A percentile compares a stretch with the other conserved stretches of the same genome.
Conservation (phyloP, 192 early-diverging fungal species). For the Umbelopsis sp. region DNA sequence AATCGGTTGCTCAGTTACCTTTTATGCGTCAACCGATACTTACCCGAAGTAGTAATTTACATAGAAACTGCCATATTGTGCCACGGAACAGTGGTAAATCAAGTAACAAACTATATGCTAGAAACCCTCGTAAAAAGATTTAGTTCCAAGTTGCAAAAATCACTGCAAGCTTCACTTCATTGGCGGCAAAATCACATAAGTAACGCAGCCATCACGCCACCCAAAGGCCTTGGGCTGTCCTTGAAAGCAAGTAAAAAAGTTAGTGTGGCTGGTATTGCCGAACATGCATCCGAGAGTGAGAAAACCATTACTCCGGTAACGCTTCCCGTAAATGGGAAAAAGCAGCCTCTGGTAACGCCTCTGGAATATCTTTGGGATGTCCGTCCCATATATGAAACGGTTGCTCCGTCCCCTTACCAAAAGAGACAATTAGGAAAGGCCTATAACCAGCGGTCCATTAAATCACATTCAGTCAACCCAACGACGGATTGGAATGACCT, state of each 20-base stretch:
- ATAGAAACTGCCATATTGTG: slow-evolving; percentile 1
- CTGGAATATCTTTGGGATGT: slow-evolving; percentile 9
- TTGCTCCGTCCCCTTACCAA: slow-evolving; percentile 14
- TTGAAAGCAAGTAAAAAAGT: too few relatives aligned
- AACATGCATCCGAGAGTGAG: neutral
- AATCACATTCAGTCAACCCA: neutral
- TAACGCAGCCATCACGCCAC: neutral
- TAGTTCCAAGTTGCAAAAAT: slow-evolving; percentile 2
- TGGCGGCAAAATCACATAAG: neutral
- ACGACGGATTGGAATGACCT: neutral
- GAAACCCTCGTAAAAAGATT: neutral
- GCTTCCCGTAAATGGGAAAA: neutral
- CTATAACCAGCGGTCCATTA: neutral
- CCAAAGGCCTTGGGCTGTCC: neutral
- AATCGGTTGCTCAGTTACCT: slow-evolving; percentile 9
- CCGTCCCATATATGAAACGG: slow-evolving; percentile 1
- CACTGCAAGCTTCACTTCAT: neutral
- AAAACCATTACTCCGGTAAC: neutral
- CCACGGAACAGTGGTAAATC: neutral
- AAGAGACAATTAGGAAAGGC: neutral
- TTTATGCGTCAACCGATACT: slow-evolving; percentile 12
- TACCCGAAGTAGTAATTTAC: slow-evolving; percentile 6
- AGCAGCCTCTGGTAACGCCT: slow-evolving; percentile 3
- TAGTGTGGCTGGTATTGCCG: too few relatives aligned
- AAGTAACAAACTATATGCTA: neutral